A percentile compares a stretch with the other conserved stretches of the same genome.
Evolutionary conservation across 495 filamentous ascomycete genomes (phyloP).

Genomic region (Platismatia glauca): DNA sequence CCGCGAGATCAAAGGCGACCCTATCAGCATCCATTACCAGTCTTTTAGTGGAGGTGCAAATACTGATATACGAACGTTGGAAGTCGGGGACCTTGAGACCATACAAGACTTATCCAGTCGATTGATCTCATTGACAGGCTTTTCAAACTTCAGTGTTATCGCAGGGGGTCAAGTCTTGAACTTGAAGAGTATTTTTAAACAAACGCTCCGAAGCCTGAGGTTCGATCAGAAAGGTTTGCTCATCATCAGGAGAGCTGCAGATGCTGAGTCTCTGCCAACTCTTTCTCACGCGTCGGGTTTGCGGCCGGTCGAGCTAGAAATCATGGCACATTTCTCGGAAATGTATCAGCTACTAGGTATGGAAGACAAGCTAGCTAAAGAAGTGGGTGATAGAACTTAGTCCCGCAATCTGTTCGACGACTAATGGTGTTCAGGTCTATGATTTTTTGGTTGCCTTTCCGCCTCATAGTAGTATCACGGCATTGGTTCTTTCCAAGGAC

Average conservation of each 20-base stretch:
- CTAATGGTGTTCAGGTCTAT: conserved; percentile 49
- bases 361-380: conserved; percentile 60
- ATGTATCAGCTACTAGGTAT: conserved; percentile 74
- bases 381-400: conserved; percentile 37
- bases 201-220: conserved; percentile 35
- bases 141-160: conserved; percentile 54
- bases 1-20: conserved; percentile 42
- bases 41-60: conserved; percentile 52
- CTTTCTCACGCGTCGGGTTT: conserved; percentile 30
- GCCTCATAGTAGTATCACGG: conserved; percentile 51
- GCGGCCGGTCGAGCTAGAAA: conserved; percentile 57
- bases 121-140: conserved; percentile 57
- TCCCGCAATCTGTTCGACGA: conserved; percentile 1
- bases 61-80: conserved; percentile 48
- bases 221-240: conserved; percentile 51
- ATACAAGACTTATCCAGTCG: conserved; percentile 55
- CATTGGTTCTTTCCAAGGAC: conserved; percentile 46
- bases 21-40: conserved; percentile 63
- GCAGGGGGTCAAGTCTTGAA: conserved; percentile 42
- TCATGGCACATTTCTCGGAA: conserved; percentile 77
- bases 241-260: conserved; percentile 41
- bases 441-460: conserved; percentile 67
- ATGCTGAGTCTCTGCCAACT: conserved; percentile 30
- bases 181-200: conserved; percentile 33
- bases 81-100: conserved; percentile 62